Base-by-base conservation (phyloP, 2,329 filamentous ascomycete genomes). In the Gaeumannomyces sp. region DNA sequence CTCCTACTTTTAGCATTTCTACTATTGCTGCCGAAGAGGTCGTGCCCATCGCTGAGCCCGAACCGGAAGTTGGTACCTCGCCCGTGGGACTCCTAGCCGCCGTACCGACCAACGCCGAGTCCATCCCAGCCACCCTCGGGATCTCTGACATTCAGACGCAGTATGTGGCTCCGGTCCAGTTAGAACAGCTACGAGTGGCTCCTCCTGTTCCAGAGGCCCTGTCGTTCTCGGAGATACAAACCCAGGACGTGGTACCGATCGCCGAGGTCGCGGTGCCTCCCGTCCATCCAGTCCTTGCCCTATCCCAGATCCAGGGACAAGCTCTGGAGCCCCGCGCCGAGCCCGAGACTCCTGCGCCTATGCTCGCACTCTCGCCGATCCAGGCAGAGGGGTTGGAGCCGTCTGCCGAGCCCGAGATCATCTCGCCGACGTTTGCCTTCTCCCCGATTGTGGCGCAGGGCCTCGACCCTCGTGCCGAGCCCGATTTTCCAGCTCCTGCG, bases 281-380 rank as follows among this genome's bases (percentile, higher is more conserved):
- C 19, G 22, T 38, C 27, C 7, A 25, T 19, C 66, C 66, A 10
- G 25, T 57, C 13, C 65, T 68, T 4, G 62, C 61, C 13, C 64
- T 83, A 50, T 83, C 82, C 1, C 69, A 66, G 1, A 78, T 85
- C 27, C 76, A 79, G 53, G 73, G 74, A 6, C 77, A 84, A 69
- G 68, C 75, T 59, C 74, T 84, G 22, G 77, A 80, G 68, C 81
- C 81, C 1, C 61, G 71, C 7, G 72, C 76, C 33, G 80, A 81
- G 64, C 67, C 74, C 3, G 74, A 74, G 64, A 58, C 66, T 1
- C 63, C 67, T 59, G 63, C 63, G 53, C 67, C 69, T 50, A 60
- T 64, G 19, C 62, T 65, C 28, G 66, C 38, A 33, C 53, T 33
- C 56, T 69, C 35, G 28, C 56, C 31, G n/a, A 60, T 64, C 38